These are phyloP conservation scores for Nannochloropsis salina DNA, from an alignment of 108 stramenopile species.

Conservation along the genomic window DNA sequence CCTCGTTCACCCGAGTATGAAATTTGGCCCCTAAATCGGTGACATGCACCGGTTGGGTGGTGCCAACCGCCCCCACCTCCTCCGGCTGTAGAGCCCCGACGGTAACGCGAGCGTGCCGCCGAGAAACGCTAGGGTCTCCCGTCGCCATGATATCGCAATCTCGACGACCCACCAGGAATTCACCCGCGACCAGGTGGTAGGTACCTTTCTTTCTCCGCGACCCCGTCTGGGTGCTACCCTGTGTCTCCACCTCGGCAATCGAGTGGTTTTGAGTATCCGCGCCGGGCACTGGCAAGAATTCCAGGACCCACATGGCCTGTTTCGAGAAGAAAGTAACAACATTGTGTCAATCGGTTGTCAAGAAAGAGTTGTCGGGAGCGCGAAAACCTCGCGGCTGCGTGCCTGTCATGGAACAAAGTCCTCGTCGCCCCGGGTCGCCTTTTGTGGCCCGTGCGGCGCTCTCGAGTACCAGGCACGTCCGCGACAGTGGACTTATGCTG, in stretches of 20 bases:
- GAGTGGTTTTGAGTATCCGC: neutral
- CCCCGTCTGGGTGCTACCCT: neutral
- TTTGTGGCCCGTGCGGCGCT: too few species aligned
- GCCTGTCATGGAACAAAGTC: too few species aligned
- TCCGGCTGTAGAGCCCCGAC: neutral
- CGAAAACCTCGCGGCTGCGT: too few species aligned
- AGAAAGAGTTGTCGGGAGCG: too few species aligned
- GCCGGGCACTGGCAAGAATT: neutral
- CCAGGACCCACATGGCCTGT: neutral
- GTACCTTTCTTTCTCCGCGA: neutral
- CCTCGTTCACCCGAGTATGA: neutral
- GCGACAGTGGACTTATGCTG: too few species aligned
- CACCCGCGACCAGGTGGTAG: conserved; percentile 1
- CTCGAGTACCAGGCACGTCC: too few species aligned
- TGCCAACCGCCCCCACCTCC: neutral
- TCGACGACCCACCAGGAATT: neutral
- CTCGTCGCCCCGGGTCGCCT: too few species aligned
- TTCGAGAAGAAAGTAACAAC: too few species aligned
- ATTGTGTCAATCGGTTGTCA: too few species aligned
- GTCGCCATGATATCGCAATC: neutral
- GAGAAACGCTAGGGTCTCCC: neutral
- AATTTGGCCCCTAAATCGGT: neutral
- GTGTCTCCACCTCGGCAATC: neutral
- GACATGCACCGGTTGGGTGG: neutral
- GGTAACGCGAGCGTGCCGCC: neutral